Conservation (phyloP, 805 yeast genomes). For the Yarrowia sp. region DNA sequence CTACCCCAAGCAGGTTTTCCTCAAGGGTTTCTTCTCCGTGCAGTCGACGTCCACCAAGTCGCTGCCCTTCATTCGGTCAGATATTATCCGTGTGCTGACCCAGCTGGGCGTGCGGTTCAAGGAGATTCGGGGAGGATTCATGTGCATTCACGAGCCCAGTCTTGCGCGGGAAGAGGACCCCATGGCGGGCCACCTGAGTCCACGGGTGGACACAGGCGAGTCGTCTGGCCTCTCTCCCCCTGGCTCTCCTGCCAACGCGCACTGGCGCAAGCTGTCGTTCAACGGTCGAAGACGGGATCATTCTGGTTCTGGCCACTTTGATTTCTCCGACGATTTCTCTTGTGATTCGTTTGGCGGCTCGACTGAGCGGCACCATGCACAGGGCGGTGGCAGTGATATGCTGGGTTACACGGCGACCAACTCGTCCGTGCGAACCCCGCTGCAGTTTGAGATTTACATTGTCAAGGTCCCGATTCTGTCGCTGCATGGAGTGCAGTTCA, state of each 20-base stretch:
- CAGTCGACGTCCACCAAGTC: constrained; percentile 94
- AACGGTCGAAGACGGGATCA: constrained; percentile 31
- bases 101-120: constrained; percentile 74
- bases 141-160: constrained; percentile 57
- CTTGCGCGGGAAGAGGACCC: constrained; percentile 39
- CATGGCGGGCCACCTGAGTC: neutral
- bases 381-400: constrained; percentile 40
- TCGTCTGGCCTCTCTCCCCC: constrained; percentile 36
- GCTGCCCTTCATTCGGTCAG: constrained; percentile 79
- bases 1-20: constrained; percentile 82
- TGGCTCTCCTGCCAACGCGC: constrained; percentile 32
- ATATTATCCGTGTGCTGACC: constrained; percentile 71
- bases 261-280: constrained; percentile 35
- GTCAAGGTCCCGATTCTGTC: constrained; percentile 90
- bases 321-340: constrained; percentile 23
- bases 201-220: neutral
- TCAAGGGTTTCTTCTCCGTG: constrained; percentile 90
- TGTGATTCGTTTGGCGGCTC: constrained; percentile 24
- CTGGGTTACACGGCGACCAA: constrained; percentile 34
- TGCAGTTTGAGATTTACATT: constrained; percentile 84
- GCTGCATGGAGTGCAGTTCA: constrained; percentile 90
- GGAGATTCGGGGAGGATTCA: constrained; percentile 92
- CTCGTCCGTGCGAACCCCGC: constrained; percentile 48
- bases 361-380: constrained; percentile 26
- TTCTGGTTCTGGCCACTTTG: constrained; percentile 10